Base-by-base conservation (phyloP, 2,329 filamentous ascomycete species). In the Leptographium galeiforme region DNA sequence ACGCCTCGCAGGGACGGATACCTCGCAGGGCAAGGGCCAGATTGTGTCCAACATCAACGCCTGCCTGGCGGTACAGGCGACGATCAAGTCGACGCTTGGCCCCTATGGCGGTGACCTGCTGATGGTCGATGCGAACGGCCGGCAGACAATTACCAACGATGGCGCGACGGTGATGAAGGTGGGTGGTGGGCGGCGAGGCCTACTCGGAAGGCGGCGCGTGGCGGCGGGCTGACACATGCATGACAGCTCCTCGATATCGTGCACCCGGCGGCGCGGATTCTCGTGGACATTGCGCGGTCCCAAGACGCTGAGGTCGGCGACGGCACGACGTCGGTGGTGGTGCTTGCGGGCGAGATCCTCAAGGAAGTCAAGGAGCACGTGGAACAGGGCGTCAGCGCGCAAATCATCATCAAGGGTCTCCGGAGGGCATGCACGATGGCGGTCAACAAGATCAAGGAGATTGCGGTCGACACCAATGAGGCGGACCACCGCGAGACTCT, bases 161-260 rank as follows among this genome's bases (percentile, higher is more conserved):
- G 93, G 93, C 66, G 93, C 93, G 49, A 98, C 93, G 50, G 93
- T 97, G 57, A 98, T 98, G 93, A 97, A 96, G 84, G 87, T 89
- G 68, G 16, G 48, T 62, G 70, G 53, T 51, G 13, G 44, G 8
- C 11, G 5, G 12, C 43, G 30, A 18, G 14, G 19, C 43, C 14
- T 7, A 16, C 16, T 16, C 40, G 18, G 18, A 18, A 25, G 18
- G 8, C 25, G 38, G 33, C 11, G 33, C 16, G 33, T 14, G 14
- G 44, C 12, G 25, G 14, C 30, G 14, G 30, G 43, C 54, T 57
- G 51, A 52, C 51, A 52, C 51, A 44, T 44, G 16, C 38, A 43
- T 40, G 12, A 32, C 64, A 93, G 88, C 86, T 98, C 53, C 86
- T 98, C 67, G 93, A 98, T 68, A 97, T 98, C 64, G 88, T 98